Base-by-base conservation (phyloP, 495 filamentous ascomycete genomes). In the Aspergillus sparsus region DNA sequence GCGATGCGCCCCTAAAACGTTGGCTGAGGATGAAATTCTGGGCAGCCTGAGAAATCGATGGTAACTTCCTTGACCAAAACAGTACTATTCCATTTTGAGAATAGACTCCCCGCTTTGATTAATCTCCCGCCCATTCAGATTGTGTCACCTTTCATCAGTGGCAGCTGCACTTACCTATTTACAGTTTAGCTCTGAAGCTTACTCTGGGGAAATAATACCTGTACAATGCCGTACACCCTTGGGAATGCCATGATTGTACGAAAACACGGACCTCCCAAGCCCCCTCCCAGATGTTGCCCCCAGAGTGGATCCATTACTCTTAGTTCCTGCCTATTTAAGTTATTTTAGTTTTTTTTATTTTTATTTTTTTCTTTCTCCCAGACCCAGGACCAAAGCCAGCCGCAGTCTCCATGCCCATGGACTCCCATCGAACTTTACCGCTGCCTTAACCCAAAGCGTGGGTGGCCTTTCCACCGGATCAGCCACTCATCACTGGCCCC, bases 371-470 rank as follows among this genome's bases (percentile, higher is more conserved):
- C 11, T 49, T 31, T 37, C 54, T 55, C 51, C 47, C 16, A 51
- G 35, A 33, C 47, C 42, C 37, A 46, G 42, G 34, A 34, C 31
- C 33, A 39, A 53, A 60, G 53, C 64, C 60, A 49, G 56, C 49
- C 57, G 54, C 47, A 53, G 57, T 64, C 13, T 64, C 13, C 7
- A 27, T 27, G 3, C 21, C 45, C 50, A 60, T 56, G n/a, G 44
- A 13, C n/a, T 46, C 53, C 62, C 62, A 54, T 59, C 53, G 53
- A 61, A 60, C 49, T 57, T 51, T 60, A 44, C 63, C 63, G 56
- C 52, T 49, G 39, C 36, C 54, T 54, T 42, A 53, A 58, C 41
- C 42, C 49, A 49, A 57, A 61, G 53, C 55, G 44, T 53, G 45
- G 60, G 45, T 39, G 33, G 51, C 32, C 9, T 39, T 44, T 42